These are phyloP conservation scores for Diversispora epigaea DNA, from an alignment of 192 early-diverging fungal species.

Conservation along the genomic window DNA sequence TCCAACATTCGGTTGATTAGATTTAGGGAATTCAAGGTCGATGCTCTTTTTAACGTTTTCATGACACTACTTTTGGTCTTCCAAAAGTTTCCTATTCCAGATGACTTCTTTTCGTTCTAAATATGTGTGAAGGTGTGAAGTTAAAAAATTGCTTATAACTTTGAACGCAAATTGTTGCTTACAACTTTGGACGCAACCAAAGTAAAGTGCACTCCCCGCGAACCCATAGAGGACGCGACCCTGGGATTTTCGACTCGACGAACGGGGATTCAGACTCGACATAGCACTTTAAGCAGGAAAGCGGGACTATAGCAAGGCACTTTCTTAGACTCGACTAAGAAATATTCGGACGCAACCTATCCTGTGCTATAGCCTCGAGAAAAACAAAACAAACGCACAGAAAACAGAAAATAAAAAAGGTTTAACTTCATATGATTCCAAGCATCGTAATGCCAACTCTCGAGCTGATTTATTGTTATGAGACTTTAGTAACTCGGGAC, in stretches of 20 bases:
- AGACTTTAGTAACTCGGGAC: background rate
- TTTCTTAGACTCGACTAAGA: conserved; percentile 7
- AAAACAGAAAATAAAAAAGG: background rate
- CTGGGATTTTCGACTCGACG: background rate
- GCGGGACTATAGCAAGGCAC: background rate
- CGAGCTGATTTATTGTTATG: background rate
- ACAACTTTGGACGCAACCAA: conserved; percentile 18
- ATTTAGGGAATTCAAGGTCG: background rate
- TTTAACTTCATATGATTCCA: conserved; percentile 9
- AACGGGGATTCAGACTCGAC: background rate
- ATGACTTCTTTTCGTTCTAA: background rate
- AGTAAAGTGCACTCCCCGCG: conserved; percentile 4
- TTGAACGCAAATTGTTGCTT: background rate
- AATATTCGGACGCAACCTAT: background rate
- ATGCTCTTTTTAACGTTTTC: conserved; percentile 6
- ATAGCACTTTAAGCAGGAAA: conserved; percentile 5
- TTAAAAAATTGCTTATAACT: no score
- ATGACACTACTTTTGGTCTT: background rate
- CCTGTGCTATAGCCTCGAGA: background rate
- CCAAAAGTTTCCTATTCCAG: background rate
- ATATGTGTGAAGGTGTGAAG: no score
- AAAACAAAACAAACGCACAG: background rate
- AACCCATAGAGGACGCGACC: background rate
- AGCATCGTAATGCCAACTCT: conserved; percentile 8
- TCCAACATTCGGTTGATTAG: background rate